Conservation (phyloP, 2,329 filamentous ascomycete genomes). For the Fusarium sp. region DNA sequence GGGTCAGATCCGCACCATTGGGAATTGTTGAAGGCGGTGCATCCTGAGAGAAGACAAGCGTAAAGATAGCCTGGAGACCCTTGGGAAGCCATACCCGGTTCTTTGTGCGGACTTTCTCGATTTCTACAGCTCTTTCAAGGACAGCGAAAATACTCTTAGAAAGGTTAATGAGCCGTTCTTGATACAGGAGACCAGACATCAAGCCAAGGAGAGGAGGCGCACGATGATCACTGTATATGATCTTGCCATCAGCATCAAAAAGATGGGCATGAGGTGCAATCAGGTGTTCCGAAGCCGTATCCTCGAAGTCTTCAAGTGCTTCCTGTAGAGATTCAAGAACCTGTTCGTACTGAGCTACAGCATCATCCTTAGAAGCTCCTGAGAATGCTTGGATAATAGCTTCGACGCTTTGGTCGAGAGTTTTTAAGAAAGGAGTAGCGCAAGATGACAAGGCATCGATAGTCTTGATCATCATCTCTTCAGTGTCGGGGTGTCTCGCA, state of each 20-base stretch:
- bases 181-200: constrained; percentile 15
- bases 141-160: neutral
- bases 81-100: constrained; percentile 8
- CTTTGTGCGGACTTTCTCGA: neutral
- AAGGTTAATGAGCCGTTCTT: constrained; percentile 11
- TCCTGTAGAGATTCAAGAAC: neutral
- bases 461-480: constrained; percentile 10
- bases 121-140: constrained; percentile 1
- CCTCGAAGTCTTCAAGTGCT: constrained; percentile 10
- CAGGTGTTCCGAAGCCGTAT: neutral
- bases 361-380: neutral
- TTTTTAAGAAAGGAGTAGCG: neutral
- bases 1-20: neutral
- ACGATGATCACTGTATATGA: neutral
- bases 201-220: constrained; percentile 11
- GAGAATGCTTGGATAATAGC: constrained; percentile 1
- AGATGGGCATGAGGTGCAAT: constrained; percentile 13
- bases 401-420: neutral
- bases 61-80: constrained; percentile 10
- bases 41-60: constrained; percentile 1
- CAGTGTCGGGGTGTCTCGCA: constrained; percentile 9
- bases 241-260: constrained; percentile 6
- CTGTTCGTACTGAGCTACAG: neutral
- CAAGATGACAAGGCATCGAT: neutral
- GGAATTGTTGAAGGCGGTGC: constrained; percentile 14